These are phyloP conservation scores for Kwoniella sp. DNA, from an alignment of 768 basidiomycete species.

Conservation along the genomic window DNA sequence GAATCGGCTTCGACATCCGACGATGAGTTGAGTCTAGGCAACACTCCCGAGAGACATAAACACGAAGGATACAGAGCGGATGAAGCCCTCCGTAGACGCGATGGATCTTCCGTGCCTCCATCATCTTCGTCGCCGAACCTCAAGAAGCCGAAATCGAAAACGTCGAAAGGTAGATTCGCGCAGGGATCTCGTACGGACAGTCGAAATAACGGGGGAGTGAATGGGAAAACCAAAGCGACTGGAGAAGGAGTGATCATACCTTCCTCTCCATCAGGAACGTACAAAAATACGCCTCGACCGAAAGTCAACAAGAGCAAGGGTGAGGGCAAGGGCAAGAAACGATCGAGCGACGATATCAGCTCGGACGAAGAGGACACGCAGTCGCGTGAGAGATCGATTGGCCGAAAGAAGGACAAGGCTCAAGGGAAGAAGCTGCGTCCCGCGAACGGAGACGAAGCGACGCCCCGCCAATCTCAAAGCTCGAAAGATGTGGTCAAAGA, in stretches of 20 bases:
- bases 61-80: constrained; percentile 2
- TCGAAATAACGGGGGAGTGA: background rate
- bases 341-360: constrained; percentile 3
- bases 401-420: background rate
- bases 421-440: background rate
- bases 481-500: background rate
- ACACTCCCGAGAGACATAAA: constrained; percentile 10
- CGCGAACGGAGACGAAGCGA: background rate
- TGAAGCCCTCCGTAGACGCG: background rate
- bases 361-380: background rate
- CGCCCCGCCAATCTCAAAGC: background rate
- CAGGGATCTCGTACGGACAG: background rate
- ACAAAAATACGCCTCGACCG: background rate
- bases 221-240: background rate
- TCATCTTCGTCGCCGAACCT: background rate
- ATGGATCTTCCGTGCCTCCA: background rate
- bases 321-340: constrained; percentile 4
- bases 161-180: background rate
- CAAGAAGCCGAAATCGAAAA: background rate
- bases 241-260: background rate
- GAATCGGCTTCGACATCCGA: background rate
- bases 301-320: background rate
- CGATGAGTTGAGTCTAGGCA: constrained; percentile 16
- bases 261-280: background rate
- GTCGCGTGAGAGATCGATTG: background rate